Evolutionary conservation across 768 basidiomycete species (phyloP).

Genomic region (Favolaschia claudopus): DNA sequence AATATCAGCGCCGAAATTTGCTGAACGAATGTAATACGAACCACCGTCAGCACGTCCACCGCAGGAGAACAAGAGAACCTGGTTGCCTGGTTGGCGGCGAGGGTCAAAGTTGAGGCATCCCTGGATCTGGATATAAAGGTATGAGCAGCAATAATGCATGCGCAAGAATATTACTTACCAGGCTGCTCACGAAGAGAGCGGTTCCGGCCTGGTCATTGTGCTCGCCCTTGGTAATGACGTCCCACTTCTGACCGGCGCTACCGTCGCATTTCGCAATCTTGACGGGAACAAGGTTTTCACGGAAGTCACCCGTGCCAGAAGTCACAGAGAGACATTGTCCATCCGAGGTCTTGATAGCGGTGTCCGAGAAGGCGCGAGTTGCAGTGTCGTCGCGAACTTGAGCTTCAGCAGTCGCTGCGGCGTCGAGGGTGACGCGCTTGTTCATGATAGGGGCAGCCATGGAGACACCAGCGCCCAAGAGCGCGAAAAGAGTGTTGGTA

Average conservation of each 20-base stretch:
- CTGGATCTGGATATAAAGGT: conserved; percentile 19
- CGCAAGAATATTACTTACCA: background rate
- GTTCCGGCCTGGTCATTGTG: conserved; percentile 27
- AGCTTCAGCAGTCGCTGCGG: conserved; percentile 26
- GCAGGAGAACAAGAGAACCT: conserved; percentile 25
- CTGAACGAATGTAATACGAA: background rate
- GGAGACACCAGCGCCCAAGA: conserved; percentile 20
- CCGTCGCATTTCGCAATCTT: conserved; percentile 22
- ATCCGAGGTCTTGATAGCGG: conserved; percentile 18
- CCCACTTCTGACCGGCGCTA: conserved; percentile 26
- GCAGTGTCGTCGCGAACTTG: conserved; percentile 29
- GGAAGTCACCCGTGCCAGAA: conserved; percentile 28
- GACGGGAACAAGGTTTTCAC: conserved; percentile 31
- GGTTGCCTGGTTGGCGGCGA: conserved; percentile 28
- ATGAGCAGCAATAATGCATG: background rate
- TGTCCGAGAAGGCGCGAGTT: conserved; percentile 21
- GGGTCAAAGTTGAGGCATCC: conserved; percentile 34
- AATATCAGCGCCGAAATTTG: background rate
- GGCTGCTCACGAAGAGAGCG: conserved; percentile 28
- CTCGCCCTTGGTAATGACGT: conserved; percentile 29
- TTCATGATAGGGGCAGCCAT: conserved; percentile 23
- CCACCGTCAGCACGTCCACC: conserved; percentile 20
- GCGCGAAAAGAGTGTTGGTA: conserved; percentile 22
- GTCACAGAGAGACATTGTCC: conserved; percentile 27
- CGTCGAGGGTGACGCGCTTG: conserved; percentile 10